Base-by-base conservation (phyloP, 1,139 yeast genomes). In the Kodamaea suecica region DNA sequence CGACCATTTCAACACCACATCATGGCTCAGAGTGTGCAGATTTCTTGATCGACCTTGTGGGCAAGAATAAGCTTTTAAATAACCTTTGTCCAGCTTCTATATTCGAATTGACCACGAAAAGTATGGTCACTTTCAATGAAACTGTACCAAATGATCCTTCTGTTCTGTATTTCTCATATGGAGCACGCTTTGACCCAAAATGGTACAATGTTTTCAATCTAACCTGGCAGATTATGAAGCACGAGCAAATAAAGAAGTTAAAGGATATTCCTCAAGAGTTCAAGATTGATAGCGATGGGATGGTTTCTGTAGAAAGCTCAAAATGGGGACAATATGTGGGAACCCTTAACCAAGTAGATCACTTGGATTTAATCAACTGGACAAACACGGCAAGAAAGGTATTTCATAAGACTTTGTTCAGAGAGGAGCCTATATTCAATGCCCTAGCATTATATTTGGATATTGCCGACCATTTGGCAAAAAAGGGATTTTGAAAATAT, bases 1-100 rank as follows among this genome's bases (percentile, higher is more conserved):
- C 96, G 0, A 87, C 97, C 0, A 71, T 88, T 1, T 77, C 94
- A 0, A 85, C 96, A 0, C 97, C 97, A 0, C 97, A 88, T 58
- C 76, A 73, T 38, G 97, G 97, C 0, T 80, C 95, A 0, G 84
- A 83, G 37, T 77, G 84, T 50, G 96, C 96, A 2, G 94, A 87
- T 50, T 78, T 73, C 47, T 68, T 82, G 3, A 63, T 74, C 14
- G 59, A 71, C 10, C 12, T 48, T 3, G 40, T 55, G 7, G 42
- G 45, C 5, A 34, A 44, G 11, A 37, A 35, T 34, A 35, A 45
- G 33, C 2, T 46, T 30, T 33, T 59, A 35, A 32, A 46, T 33
- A 16, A 39, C 23, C 23, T 64, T 35, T 61, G 49, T 72, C 87
- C 51, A 38, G 60, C 41, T 57, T 81, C 57, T 43, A 54, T 84